phyloP scores from a whole-genome alignment of 169 alveolate species.

The Eimeria praecox region DNA sequence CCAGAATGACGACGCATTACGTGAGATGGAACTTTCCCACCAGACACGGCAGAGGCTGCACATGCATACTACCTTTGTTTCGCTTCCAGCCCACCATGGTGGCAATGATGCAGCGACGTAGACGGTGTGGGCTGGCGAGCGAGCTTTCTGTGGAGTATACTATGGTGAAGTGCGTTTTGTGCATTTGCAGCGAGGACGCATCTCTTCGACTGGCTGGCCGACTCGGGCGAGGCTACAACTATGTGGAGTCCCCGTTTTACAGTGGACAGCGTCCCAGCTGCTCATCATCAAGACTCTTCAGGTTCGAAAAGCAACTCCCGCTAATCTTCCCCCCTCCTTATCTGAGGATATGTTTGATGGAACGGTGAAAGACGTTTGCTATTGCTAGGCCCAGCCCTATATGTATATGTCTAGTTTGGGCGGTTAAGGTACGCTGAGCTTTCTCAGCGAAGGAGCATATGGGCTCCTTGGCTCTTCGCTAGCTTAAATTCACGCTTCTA shows the following conservation, averaged over 20 bases:
- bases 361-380: neutral
- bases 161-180: neutral
- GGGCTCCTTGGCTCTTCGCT: slow-evolving; percentile 31
- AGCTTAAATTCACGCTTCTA: neutral
- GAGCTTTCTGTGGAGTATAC: neutral
- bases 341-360: neutral
- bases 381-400: neutral
- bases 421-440: slow-evolving; percentile 9
- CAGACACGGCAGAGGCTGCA: neutral
- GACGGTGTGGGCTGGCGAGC: neutral
- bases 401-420: neutral
- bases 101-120: neutral
- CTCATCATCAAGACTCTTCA: neutral
- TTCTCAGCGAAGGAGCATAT: neutral
- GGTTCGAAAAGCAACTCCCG: neutral
- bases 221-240: neutral
- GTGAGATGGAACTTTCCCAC: neutral
- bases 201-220: slow-evolving; percentile 33
- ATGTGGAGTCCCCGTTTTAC: slow-evolving; percentile 64
- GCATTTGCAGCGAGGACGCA: slow-evolving; percentile 39
- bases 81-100: neutral
- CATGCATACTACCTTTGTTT: neutral
- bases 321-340: neutral
- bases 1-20: neutral
- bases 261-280: neutral